Evolutionary conservation across 371 early-diverging fungal genomes (phyloP).

Genomic region (Mucor irregularis): DNA sequence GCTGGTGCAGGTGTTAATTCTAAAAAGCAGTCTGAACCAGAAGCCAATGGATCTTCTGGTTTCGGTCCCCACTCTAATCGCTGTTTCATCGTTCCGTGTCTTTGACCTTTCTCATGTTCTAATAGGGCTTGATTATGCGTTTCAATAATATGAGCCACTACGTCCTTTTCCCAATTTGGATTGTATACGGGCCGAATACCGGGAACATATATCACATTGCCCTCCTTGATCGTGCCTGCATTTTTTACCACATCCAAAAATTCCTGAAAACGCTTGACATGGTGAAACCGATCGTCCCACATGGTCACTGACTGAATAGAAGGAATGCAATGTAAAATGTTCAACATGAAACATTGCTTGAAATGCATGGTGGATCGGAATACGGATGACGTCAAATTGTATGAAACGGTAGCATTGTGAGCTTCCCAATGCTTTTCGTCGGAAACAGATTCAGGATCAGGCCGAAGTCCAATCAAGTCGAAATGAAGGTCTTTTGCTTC

Average conservation of each 20-base stretch:
- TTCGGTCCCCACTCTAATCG: neutral
- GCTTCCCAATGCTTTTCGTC: conserved; percentile 12
- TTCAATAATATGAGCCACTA: conserved; percentile 43
- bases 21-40: neutral
- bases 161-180: conserved; percentile 44
- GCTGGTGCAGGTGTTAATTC: conserved; percentile 4
- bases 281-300: conserved; percentile 65
- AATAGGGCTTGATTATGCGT: conserved; percentile 43
- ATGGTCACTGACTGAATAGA: conserved; percentile 38
- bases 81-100: conserved; percentile 5
- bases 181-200: conserved; percentile 48
- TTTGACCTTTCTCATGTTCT: neutral
- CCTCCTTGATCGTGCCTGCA: conserved; percentile 19
- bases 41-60: conserved; percentile 8
- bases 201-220: conserved; percentile 38
- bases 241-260: conserved; percentile 34
- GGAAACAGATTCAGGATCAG: conserved; percentile 37
- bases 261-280: conserved; percentile 45
- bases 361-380: conserved; percentile 58
- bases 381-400: conserved; percentile 21
- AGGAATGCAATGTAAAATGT: conserved; percentile 47
- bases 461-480: conserved; percentile 57
- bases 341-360: conserved; percentile 55
- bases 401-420: conserved; percentile 2
- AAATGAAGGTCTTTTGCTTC: conserved; percentile 40